Percentiles rank a stretch among this genome's conserved stretches.
These are phyloP conservation scores for Herpetomonas tarakana DNA, from an alignment of 208 protist species.

Conservation along the genomic window DNA sequence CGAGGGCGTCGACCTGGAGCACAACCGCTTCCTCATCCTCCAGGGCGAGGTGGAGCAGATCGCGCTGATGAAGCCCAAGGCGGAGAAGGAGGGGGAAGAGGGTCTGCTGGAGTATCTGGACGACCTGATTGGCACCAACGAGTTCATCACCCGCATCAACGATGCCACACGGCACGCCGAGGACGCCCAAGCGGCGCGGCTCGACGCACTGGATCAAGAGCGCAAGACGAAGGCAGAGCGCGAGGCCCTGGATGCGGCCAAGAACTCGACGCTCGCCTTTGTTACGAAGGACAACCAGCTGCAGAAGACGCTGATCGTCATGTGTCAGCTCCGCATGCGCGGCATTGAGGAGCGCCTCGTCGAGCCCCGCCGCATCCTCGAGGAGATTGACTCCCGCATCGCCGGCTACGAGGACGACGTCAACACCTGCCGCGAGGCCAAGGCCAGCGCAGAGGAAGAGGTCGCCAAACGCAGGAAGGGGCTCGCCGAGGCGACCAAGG, in stretches of 20 bases:
- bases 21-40: constrained; percentile 99
- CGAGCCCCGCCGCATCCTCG: constrained; percentile 58
- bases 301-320: constrained; percentile 84
- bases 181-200: constrained; percentile 88
- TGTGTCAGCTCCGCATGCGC: constrained; percentile 89
- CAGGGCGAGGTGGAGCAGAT: constrained; percentile 99
- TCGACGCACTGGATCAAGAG: constrained; percentile 91
- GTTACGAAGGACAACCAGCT: constrained; percentile 93
- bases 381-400: constrained; percentile 73
- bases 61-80: constrained; percentile 99
- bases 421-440: constrained; percentile 26
- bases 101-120: constrained; percentile 99
- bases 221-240: constrained; percentile 95
- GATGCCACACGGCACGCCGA: constrained; percentile 81
- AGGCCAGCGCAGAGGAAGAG: constrained; percentile 49
- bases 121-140: constrained; percentile 98
- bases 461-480: constrained; percentile 61
- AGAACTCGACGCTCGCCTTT: constrained; percentile 94
- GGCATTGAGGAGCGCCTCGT: constrained; percentile 74
- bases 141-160: constrained; percentile 93
- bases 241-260: constrained; percentile 92
- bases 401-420: constrained; percentile 48
- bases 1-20: constrained; percentile 98
- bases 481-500: constrained; percentile 46
- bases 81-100: constrained; percentile 92